Conservation (phyloP, 805 yeast genomes). For the Pichia occidentalis region DNA sequence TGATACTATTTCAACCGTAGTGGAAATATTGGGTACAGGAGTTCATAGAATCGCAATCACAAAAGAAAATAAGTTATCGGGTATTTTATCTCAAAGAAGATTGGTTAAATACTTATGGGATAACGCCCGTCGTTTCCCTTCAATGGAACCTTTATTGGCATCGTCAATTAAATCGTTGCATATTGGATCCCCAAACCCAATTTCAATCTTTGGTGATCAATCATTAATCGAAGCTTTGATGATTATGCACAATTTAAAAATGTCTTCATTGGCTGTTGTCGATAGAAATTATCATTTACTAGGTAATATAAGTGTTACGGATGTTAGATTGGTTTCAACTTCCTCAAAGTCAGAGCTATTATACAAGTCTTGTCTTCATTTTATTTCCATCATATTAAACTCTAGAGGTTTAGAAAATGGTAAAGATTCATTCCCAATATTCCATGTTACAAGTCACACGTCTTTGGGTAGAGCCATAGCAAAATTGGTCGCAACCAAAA, state of each 20-base stretch:
- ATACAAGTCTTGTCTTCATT: constrained; percentile 78
- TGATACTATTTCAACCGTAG: constrained; percentile 65
- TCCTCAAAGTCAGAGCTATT: constrained; percentile 81
- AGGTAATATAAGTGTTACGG: constrained; percentile 93
- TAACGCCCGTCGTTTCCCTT: constrained; percentile 79
- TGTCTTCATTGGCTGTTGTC: constrained; percentile 88
- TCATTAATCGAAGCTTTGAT: constrained; percentile 78
- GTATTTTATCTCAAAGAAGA: constrained; percentile 87
- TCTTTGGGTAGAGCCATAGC: constrained; percentile 87
- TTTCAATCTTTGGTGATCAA: constrained; percentile 82
- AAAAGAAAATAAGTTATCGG: constrained; percentile 54
- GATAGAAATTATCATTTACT: constrained; percentile 68
- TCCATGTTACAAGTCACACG: constrained; percentile 77
- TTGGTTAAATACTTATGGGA: constrained; percentile 84
- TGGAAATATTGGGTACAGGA: constrained; percentile 88
- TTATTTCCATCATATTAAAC: constrained; percentile 77
- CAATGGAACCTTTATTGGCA: constrained; percentile 68
- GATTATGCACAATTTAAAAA: constrained; percentile 77
- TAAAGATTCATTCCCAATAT: constrained; percentile 93
- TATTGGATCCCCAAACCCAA: constrained; percentile 67
- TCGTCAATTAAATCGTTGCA: constrained; percentile 63
- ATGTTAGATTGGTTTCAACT: constrained; percentile 80
- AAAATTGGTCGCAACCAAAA: constrained; percentile 88
- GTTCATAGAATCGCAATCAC: constrained; percentile 87
- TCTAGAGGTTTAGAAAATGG: constrained; percentile 90